Evolutionary conservation across 331 rosid species (phyloP), one percentile per base, ranked within the genome.

Genomic region (Prunus yedoensis): DNA sequence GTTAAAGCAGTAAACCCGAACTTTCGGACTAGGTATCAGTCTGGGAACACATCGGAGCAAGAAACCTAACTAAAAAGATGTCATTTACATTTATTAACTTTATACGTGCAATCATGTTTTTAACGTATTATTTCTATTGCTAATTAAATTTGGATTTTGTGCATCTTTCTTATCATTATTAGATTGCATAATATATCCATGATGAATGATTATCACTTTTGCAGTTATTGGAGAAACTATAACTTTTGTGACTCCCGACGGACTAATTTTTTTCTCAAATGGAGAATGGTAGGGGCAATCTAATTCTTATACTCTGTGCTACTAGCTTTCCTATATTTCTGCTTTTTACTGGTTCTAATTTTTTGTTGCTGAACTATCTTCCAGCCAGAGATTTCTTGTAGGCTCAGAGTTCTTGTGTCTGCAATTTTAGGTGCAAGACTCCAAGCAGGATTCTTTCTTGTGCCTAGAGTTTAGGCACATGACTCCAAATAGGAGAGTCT

Each of bases 211-310:
- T 79, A 62, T 70, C 50, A 46, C 74, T 73, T 70, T 76, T 82
- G 78, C 92, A 94, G 99, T 83, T 84, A 84, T 94, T 45, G 99
- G 96, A 80, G 99, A 94, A 89, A 94, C 99, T 18, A 9, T 88
- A 61, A 88, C 91, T 70, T 92, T 85, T 64, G 93, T 54, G 71
- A 16, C 82, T 60, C 96, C 99, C 58, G 81, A 85, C 45, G 90
- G 80, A 71, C 78, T 77, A 23, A 63, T 84, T 68, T 87, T 92
- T 78, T 85, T 94, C 82, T 74, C 97, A 73, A 94, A 94, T 80
- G 99, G 99, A 77, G 99, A 94, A 84, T 94, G 99, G 99, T 94
- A 89, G 23, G 90, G 66, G 9, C 25, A 53, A 27, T 64, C 53
- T 38, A 45, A 16, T 58, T 30, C 38, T 30, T 11, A 16, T 58